A percentile compares a stretch with the other conserved stretches of the same genome.
Evolutionary conservation across 2,329 filamentous ascomycete species (phyloP).

Genomic region (Mariannaea sp.): DNA sequence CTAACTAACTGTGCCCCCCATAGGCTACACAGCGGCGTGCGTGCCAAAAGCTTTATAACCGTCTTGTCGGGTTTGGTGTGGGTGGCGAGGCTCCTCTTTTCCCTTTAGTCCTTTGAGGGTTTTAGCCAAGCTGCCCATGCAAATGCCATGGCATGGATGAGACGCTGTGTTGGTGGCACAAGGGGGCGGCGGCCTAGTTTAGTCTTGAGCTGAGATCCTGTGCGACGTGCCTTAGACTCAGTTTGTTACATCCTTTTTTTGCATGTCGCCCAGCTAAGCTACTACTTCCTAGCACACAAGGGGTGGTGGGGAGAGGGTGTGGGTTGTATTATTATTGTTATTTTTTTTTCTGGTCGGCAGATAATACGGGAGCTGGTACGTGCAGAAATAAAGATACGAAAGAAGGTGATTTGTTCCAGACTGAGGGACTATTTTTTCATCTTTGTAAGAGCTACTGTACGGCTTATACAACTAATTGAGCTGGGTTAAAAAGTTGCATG

Average conservation of each 20-base stretch:
- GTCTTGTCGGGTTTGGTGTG: conserved; percentile 13
- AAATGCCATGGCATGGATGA: conserved; percentile 1
- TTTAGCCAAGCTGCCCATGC: background rate
- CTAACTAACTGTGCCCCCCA: too few species aligned
- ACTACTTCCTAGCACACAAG: conserved; percentile 4
- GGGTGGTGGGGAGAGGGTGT: conserved; percentile 2
- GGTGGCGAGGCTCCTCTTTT: conserved; percentile 10
- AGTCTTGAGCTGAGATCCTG: background rate
- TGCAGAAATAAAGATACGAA: background rate
- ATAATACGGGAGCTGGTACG: background rate
- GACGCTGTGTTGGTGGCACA: conserved; percentile 8
- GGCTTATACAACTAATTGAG: background rate
- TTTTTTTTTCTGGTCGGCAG: background rate
- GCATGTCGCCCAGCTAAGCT: conserved; percentile 15
- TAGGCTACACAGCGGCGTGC: background rate
- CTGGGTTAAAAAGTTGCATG: too few species aligned
- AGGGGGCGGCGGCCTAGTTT: background rate
- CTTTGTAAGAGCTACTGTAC: background rate
- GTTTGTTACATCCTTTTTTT: conserved; percentile 8
- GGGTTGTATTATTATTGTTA: background rate
- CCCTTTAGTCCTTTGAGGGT: too few species aligned
- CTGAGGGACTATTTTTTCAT: background rate
- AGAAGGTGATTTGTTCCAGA: too few species aligned
- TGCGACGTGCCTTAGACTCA: conserved; percentile 17
- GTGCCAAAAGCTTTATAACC: conserved; percentile 2